Conservation (phyloP, 2,329 filamentous ascomycete species). For the Epichloe uncinata region DNA sequence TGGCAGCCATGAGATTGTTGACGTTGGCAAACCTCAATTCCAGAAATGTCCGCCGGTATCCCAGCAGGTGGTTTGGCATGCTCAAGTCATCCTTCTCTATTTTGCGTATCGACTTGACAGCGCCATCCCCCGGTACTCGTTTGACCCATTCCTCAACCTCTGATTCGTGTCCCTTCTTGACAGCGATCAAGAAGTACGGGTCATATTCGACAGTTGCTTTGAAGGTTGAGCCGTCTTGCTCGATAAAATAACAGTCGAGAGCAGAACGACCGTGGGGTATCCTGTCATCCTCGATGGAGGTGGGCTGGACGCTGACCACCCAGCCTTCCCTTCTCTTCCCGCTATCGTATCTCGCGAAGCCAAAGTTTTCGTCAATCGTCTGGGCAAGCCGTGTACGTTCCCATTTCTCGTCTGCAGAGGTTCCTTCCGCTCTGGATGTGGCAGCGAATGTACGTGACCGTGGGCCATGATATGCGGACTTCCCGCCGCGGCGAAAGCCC, state of each 20-base stretch:
- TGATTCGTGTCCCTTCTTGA: conserved; percentile 73
- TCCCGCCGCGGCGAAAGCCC: conserved; percentile 55
- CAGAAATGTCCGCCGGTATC: conserved; percentile 78
- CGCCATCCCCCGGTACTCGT: conserved; percentile 62
- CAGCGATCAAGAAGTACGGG: conserved; percentile 87
- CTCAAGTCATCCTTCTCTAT: conserved; percentile 86
- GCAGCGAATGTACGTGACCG: conserved; percentile 67
- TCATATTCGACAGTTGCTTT: conserved; percentile 95
- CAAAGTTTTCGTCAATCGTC: conserved; percentile 88
- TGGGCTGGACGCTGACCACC: conserved; percentile 92
- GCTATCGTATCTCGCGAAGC: conserved; percentile 82
- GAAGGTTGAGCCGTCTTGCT: conserved; percentile 77
- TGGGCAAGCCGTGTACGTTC: conserved; percentile 75
- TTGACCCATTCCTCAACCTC: conserved; percentile 95
- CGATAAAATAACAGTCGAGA: conserved; percentile 94
- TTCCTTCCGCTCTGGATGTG: conserved; percentile 66
- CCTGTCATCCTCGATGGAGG: conserved; percentile 76
- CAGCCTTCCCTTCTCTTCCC: conserved; percentile 74
- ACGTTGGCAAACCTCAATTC: conserved; percentile 83
- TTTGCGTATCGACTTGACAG: conserved; percentile 63
- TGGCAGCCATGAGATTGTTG: conserved; percentile 68
- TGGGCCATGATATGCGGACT: conserved; percentile 55
- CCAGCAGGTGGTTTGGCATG: conserved; percentile 91
- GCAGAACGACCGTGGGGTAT: conserved; percentile 74
- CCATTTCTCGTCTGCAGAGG: conserved; percentile 83